These are phyloP conservation scores for Colletotrichum tropicale DNA, from an alignment of 2,329 filamentous ascomycete genomes.

Conservation along the genomic window DNA sequence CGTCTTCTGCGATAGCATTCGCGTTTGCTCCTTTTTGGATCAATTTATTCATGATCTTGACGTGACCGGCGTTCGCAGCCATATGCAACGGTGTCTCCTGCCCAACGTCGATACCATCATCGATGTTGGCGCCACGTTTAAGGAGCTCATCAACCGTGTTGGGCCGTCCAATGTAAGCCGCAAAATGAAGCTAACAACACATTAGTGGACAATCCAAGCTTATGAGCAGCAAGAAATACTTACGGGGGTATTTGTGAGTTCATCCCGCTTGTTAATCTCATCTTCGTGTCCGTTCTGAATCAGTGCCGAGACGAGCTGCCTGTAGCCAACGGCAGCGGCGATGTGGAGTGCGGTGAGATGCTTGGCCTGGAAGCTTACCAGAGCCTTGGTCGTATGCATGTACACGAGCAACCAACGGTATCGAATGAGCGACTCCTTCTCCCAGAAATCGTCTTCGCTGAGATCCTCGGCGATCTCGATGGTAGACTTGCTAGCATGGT, in stretches of 20 bases:
- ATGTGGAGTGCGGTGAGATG: constrained; percentile 41
- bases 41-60: constrained; percentile 44
- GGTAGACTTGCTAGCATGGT: constrained; percentile 45
- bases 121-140: constrained; percentile 32
- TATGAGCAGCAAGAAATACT: constrained; percentile 10
- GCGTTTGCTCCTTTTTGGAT: constrained; percentile 39
- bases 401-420: constrained; percentile 42
- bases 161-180: constrained; percentile 30
- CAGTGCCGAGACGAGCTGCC: constrained; percentile 38
- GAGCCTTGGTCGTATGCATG: constrained; percentile 31
- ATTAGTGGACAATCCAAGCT: neutral
- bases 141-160: constrained; percentile 42
- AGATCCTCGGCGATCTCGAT: constrained; percentile 44
- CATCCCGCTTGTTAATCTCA: constrained; percentile 37
- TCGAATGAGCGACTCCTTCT: constrained; percentile 35
- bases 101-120: constrained; percentile 35
- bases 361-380: constrained; percentile 31
- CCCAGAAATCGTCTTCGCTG: constrained; percentile 45
- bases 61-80: constrained; percentile 41
- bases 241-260: constrained; percentile 36
- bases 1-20: constrained; percentile 32
- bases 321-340: constrained; percentile 41
- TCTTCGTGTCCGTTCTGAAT: constrained; percentile 39
- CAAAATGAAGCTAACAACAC: constrained; percentile 32
- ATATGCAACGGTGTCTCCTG: constrained; percentile 41